Evolutionary conservation across 352 stramenopile genomes (phyloP), one percentile per base, ranked within the genome.

Genomic region (Globisporangium spinosum): DNA sequence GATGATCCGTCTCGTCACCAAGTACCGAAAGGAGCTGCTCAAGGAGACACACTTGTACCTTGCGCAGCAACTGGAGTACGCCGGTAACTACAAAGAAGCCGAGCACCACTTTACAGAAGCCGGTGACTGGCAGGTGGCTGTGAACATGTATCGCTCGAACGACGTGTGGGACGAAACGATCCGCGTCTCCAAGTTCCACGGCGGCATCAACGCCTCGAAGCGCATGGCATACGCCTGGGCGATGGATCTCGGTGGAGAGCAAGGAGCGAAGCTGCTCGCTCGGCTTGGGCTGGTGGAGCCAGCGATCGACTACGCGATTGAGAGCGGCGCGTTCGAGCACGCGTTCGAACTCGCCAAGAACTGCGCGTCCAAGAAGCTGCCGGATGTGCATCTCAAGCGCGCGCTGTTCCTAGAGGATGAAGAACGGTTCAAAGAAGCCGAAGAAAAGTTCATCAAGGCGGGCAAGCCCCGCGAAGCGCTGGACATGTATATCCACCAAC

Each of bases 81-180:
- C 98, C 70, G 89, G 90, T 10, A 97, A 97, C 70, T 89, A 95
- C 71, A 95, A 93, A 51, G 82, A 97, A 57, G 95, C 95, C n/a
- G 94, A 98, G 69, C 87, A 97, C 66, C 91, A 98, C 72, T 98
- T 97, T 71, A 82, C 82, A 12, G 82, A 95, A 63, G 90, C 84
- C 38, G 90, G 87, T 12, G 93, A 98, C 66, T 98, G 92, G 93
- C 85, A 97, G 64, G 83, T 86, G 9, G 93, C 95, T 9, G 94
- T 98, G 56, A 97, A 97, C 69, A 98, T 98, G 95, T 98, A 97
- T 66, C 89, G 90, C 25, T 88, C 91, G 29, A 98, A 96, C 69
- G 92, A 98, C 59, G 92, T 96, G 85, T 98, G 93, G 93, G 93
- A 98, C 62, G 94, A 98, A 79, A 95, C 95, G 9, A 97, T 98